Base-by-base conservation (phyloP, 1,139 yeast species). In the Spathaspora sp. region DNA sequence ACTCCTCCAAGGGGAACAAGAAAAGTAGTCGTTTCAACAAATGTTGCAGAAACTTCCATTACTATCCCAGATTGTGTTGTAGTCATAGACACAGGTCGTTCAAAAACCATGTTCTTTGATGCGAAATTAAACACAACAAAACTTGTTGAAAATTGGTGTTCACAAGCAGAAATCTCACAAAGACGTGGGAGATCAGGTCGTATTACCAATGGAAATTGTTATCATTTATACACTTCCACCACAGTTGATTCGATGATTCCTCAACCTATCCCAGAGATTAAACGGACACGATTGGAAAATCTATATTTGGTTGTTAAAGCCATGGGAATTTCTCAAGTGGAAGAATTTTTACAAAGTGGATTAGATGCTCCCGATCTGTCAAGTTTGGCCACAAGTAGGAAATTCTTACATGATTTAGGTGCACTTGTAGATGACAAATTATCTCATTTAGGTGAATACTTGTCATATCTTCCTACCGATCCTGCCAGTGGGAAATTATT, bases 151-250 rank as follows among this genome's bases (percentile, higher is more conserved):
- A 74, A 78, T 3, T 91, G 96, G 90, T 89, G 91, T 31, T 91
- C 98, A 0, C 80, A 79, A 53, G 97, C 98, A 0, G 97, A 95
- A 59, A 84, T 86, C n/a, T 80, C 82, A 38, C 99, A 93, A 65
- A 79, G 99, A 67, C 76, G 97, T 61, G 99, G 99, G 61, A 88
- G 99, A 73, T 95, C 98, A n/a, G 99, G 99, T 52, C 93, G 99
- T 78, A 90, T 91, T 13, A 79, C 84, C 24, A 75, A 74, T 26
- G 99, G 99, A 49, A 72, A 72, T 10, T 90, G 97, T 52, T 93
- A 82, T 66, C 91, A 88, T 59, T 63, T 93, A 41, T 93, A 81
- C 63, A 85, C 97, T 0, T 67, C 70, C 45, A 80, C 78, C 2
- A 78, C 87, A 0, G 84, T 82, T 54, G 63, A 66, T 0, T 59